phyloP scores from a whole-genome alignment of 768 basidiomycete species.

The Lentinula lateritia region DNA sequence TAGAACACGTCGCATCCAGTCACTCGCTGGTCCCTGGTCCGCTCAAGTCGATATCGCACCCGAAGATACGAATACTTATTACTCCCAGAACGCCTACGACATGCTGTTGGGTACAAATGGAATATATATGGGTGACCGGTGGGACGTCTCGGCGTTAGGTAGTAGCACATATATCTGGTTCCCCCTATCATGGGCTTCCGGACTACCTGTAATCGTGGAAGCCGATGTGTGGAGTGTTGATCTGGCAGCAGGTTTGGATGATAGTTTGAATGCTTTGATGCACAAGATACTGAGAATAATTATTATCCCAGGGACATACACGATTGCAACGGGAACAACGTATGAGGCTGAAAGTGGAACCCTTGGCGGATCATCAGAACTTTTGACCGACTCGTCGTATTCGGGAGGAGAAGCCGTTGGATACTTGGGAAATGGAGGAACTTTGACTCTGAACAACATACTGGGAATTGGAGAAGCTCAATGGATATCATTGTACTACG shows the following conservation, averaged over 20 bases:
- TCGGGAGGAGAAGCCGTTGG: conserved; percentile 51
- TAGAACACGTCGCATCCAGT: conserved; percentile 22
- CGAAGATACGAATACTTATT: conserved; percentile 45
- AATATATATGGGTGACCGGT: conserved; percentile 64
- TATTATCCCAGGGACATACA: conserved; percentile 33
- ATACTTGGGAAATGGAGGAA: conserved; percentile 50
- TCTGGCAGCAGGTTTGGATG: conserved; percentile 31
- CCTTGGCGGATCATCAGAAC: conserved; percentile 39
- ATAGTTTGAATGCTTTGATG: too few species aligned
- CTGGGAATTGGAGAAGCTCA: conserved; percentile 48
- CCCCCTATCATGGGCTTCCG: conserved; percentile 47
- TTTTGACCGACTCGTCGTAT: conserved; percentile 38
- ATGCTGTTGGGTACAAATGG: conserved; percentile 41
- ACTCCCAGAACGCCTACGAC: conserved; percentile 57
- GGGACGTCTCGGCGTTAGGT: conserved; percentile 48
- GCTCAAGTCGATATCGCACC: conserved; percentile 54
- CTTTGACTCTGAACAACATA: conserved; percentile 49
- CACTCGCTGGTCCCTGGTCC: conserved; percentile 50
- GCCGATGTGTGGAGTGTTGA: conserved; percentile 57
- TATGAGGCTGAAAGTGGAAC: conserved; percentile 55
- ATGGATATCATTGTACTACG: conserved; percentile 59
- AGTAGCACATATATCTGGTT: conserved; percentile 60
- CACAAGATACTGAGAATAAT: too few species aligned
- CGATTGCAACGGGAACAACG: conserved; percentile 41
- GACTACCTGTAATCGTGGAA: conserved; percentile 45